Evolutionary conservation across 2,329 filamentous ascomycete genomes (phyloP).

Genomic region (Aspergillus ochraceoroseus): DNA sequence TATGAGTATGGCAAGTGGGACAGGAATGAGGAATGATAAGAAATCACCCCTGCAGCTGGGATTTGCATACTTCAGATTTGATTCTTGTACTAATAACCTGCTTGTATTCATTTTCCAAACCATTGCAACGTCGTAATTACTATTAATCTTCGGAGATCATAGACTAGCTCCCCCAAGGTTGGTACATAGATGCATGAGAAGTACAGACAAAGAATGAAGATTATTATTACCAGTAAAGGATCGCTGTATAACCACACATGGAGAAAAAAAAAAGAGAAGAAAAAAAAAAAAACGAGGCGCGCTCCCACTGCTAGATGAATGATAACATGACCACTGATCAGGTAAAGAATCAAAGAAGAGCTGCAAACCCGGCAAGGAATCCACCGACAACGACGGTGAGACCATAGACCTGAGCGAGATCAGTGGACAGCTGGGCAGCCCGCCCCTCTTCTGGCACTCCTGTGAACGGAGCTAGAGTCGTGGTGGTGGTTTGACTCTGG

Average conservation of each 20-base stretch:
- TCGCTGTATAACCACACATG: conserved; percentile 6
- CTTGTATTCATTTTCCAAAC: too few relatives aligned
- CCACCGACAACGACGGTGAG: conserved; percentile 51
- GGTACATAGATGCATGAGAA: conserved; percentile 1
- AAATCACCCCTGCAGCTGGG: too few relatives aligned
- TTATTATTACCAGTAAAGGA: conserved; percentile 8
- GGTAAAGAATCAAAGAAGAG: conserved; percentile 43
- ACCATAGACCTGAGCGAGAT: conserved; percentile 54
- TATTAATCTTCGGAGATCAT: background rate
- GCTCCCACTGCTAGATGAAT: too few relatives aligned
- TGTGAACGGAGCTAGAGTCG: conserved; percentile 32
- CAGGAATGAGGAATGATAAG: background rate
- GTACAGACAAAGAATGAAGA: background rate
- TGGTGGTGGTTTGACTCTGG: conserved; percentile 35
- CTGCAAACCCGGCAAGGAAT: conserved; percentile 55
- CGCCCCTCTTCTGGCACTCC: conserved; percentile 32
- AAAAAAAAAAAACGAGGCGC: background rate
- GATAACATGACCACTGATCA: conserved; percentile 1
- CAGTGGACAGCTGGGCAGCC: conserved; percentile 38
- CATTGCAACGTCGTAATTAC: background rate
- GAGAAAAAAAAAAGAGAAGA: too few relatives aligned
- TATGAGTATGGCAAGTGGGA: background rate
- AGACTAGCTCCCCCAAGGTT: too few relatives aligned
- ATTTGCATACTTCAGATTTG: too few relatives aligned
- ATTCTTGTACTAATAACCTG: too few relatives aligned